Base-by-base conservation (phyloP, 2,329 filamentous ascomycete genomes). In the Ilyonectria destructans region DNA sequence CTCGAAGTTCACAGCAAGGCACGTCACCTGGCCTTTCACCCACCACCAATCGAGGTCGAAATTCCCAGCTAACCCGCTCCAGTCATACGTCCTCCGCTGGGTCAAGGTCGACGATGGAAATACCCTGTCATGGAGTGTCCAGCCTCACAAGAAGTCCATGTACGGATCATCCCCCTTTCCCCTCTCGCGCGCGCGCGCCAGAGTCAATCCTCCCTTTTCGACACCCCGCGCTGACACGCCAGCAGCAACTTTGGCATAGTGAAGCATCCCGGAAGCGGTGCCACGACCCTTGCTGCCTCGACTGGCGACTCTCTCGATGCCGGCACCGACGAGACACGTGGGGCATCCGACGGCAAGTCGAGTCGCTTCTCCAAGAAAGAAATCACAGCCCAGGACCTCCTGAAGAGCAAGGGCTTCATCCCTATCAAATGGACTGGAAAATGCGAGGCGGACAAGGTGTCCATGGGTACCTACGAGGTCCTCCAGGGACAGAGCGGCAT, bases 31-130 rank as follows among this genome's bases (percentile, higher is more conserved):
- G 29, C 43, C n/a, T 49, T 46, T 45, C 29, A 19, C 26, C 46
- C 35, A 58, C 55, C 13, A n/a, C 48, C 21, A 9, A 15, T n/a
- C 26, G 3, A n/a, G 33, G 33, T 52, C 15, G 21, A 52, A 31
- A 52, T 57, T 12, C 37, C 19, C 59, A 49, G 67, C 77, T 79
- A 73, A 78, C 66, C 57, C 26, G n/a, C 43, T n/a, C 17, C 73
- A 98, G 96, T 97, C 95, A 71, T 99, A 99, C 84, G 95, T 99
- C 75, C 94, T 99, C 65, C 94, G 96, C 78, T 99, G 96, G 96
- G 93, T 98, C 75, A 92, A 94, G 79, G 96, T 98, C 74, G 91
- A 95, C 63, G 91, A 94, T 71, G 93, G 93, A 61, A 92, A 97
- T 81, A 97, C 95, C 58, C 95, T 99, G 76, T 97, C 95, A 17